Conservation (phyloP, 768 basidiomycete genomes). For the Leccinum olivaceopallidum region DNA sequence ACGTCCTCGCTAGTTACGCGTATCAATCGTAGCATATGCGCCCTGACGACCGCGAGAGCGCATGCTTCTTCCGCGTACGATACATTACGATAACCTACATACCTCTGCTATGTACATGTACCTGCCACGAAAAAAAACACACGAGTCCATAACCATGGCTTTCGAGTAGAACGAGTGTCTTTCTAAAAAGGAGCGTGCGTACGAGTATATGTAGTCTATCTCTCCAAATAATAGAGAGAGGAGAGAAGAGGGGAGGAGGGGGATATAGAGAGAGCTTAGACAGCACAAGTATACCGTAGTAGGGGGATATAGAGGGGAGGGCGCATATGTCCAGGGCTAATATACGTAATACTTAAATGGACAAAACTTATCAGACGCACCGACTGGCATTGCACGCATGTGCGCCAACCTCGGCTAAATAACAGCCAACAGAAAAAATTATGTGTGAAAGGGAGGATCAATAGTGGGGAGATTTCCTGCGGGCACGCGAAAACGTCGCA, state of each 20-base stretch:
- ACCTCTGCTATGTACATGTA: background rate
- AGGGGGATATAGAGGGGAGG: background rate
- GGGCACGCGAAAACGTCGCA: conserved; percentile 16
- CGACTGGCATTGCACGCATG: background rate
- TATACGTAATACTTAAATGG: background rate
- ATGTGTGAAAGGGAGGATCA: background rate
- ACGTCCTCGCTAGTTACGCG: background rate
- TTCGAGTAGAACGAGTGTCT: background rate
- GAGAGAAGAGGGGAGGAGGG: background rate
- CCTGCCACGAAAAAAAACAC: background rate
- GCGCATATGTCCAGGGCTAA: background rate
- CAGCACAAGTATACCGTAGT: background rate
- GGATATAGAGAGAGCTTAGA: background rate
- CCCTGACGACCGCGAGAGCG: background rate
- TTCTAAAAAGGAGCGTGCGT: background rate
- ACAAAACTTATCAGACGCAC: background rate
- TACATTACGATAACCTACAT: background rate
- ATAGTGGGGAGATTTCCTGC: conserved; percentile 14
- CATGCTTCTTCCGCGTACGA: background rate
- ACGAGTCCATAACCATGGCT: background rate
- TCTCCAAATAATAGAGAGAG: background rate
- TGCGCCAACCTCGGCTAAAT: background rate
- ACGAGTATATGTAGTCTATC: background rate
- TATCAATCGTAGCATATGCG: background rate
- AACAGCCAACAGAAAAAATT: background rate